Evolutionary conservation across 108 stramenopile genomes (phyloP), one percentile per base, ranked within the genome.

Genomic region (Aurantiochytrium sp.): DNA sequence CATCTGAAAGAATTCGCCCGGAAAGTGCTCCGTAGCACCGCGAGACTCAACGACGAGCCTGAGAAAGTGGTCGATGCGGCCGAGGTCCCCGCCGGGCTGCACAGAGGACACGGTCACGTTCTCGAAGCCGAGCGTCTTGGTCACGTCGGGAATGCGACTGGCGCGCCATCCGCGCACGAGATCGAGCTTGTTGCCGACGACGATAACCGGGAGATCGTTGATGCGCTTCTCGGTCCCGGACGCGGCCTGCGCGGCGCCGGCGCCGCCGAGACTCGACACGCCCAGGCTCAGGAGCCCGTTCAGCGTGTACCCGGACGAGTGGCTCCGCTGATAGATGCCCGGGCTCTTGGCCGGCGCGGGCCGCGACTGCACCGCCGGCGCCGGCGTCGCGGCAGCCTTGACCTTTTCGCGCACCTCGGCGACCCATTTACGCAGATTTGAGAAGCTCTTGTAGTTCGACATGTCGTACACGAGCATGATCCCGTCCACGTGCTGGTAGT

Each of bases 381-480:
- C n/a, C 8, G 17, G n/a, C 39, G 42, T 12, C 1, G 6, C 45
- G 42, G 10, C 12, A 15, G 39, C 19, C 45, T 48, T 81, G 45
- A 81, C 42, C 42, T 81, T 22, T 30, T 81, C 27, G n/a, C 27
- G n/a, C 6, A 81, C 42, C 73, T 81, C 73, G 0, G 73, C 39
- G 39, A 81, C 45, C 73, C 73, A 81, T 24, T 81, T 81, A 5
- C 73, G 39, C 1, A 81, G 30, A 30, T 81, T 81, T 15, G 39
- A 22, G 32, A 81, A 81, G 24, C 73, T 81, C 73, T 81, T 81
- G 42, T 41, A 81, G 4, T 81, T 81, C 19, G 73, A 81, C 73
- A 81, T 48, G 45, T 81, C 73, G 45, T 81, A 81, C 45, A 81
- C 73, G 42, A 81, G 73, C 45, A 81, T 48, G 73, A 81, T 48